Conservation (phyloP, 2,329 filamentous ascomycete genomes). For the Penicillium digitatum region DNA sequence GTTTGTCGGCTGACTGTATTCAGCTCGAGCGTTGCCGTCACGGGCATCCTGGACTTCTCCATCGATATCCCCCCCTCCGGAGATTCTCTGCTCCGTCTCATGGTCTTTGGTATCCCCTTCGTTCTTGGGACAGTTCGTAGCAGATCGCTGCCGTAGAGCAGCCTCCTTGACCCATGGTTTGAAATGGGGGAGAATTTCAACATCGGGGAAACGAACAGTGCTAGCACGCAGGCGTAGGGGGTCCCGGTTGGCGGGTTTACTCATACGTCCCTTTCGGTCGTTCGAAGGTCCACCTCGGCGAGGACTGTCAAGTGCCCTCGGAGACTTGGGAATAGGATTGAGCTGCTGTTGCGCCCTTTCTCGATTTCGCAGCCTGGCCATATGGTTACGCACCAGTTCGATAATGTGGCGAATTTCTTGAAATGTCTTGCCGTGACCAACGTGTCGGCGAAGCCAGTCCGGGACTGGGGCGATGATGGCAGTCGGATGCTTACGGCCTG, state of each 20-base stretch:
- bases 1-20: background rate
- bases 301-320: background rate
- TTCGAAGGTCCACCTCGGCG: background rate
- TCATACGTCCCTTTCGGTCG: background rate
- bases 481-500: constrained; percentile 23
- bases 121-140: background rate
- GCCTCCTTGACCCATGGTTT: constrained; percentile 14
- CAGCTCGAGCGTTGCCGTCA: background rate
- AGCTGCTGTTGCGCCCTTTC: constrained; percentile 10
- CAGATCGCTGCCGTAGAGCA: background rate
- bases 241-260: background rate
- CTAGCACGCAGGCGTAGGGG: constrained; percentile 1
- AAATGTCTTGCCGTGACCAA: constrained; percentile 29
- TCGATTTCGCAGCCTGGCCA: constrained; percentile 11
- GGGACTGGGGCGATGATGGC: constrained; percentile 33
- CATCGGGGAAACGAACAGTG: constrained; percentile 34
- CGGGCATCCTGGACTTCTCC: background rate
- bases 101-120: background rate
- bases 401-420: constrained; percentile 30
- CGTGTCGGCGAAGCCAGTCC: constrained; percentile 28
- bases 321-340: background rate
- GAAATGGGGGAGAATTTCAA: constrained; percentile 40
- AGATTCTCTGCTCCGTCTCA: background rate
- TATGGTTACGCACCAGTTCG: constrained; percentile 19
- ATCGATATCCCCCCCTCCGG: background rate